Conservation (phyloP, 805 yeast genomes). For the Schizosaccharomyces japonicus region DNA sequence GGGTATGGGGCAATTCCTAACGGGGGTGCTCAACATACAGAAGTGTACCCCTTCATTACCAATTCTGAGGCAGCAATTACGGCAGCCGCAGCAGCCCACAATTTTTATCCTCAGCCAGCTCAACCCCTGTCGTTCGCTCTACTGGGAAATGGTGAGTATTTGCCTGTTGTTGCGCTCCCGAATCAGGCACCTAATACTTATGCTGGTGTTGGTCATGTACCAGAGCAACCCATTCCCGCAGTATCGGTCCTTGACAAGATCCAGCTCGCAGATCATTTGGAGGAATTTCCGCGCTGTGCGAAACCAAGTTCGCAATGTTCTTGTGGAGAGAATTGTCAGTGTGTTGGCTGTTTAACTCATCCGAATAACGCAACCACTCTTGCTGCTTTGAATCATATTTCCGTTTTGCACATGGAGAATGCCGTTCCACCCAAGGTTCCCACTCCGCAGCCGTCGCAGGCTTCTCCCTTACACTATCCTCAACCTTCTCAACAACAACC, state of each 20-base stretch:
- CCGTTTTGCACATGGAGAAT: background rate
- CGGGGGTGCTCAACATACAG: no score
- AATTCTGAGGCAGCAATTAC: background rate
- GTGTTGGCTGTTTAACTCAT: conserved; percentile 3
- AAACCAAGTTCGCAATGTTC: background rate
- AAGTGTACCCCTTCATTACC: no score
- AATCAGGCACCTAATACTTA: background rate
- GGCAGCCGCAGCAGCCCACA: background rate
- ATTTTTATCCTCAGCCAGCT: background rate
- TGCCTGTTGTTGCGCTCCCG: background rate
- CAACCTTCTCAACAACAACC: no score
- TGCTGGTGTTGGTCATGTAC: no score
- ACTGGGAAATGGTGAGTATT: background rate
- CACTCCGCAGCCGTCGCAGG: no score
- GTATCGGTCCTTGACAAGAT: no score
- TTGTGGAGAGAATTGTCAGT: conserved; percentile 2
- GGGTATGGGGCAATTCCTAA: no score
- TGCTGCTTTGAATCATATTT: background rate
- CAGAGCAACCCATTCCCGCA: no score
- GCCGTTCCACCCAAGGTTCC: no score
- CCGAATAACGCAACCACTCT: background rate
- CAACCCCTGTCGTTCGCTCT: background rate
- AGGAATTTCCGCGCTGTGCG: background rate
- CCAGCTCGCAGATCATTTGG: background rate
- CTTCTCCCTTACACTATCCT: no score